Base-by-base conservation (phyloP, 2,329 filamentous ascomycete species). In the Plenodomus lindquistii region DNA sequence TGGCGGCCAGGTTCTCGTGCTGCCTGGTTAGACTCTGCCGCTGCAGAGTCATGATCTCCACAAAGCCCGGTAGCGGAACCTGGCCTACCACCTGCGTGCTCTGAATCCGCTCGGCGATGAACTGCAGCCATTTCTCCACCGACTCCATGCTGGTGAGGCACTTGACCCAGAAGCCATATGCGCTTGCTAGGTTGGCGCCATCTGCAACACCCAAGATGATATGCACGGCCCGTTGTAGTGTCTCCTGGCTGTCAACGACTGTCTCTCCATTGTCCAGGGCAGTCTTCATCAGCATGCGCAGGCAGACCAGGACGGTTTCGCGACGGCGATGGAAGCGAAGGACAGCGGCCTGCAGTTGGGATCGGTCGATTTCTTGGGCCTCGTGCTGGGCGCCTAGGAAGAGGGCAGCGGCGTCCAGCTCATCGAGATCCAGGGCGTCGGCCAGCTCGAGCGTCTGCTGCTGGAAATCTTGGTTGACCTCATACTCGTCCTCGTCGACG, bases 381-480 rank as follows among this genome's bases (percentile, higher is more conserved):
- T 92, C 86, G 31, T 85, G 81, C 66, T 89, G 83, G 16, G 89
- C 85, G 46, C 87, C 85, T 42, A 95, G 77, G 48, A 96, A 84
- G 41, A 94, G 82, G 58, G 82, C 81, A 9, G 91, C 89, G 16
- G 93, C 88, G 62, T 94, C 84, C 48, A 96, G 70, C 73, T 99
- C 95, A 73, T 99, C 92, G 43, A 99, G 79, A 63, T 96, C 86
- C 53, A 97, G 79, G 60, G 91, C 89, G 71, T 97, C 92, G 46
- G 93, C 89, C 31, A 99, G 79, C 62, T 90, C 84, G 24, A 96
- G 79, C 19, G 86, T 84, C 59, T 87, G 85, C 71, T 96, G 87
- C 66, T 93, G 85, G 73, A 99, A 97, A 54, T 91, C 86, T 46
- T 89, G 82, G 73, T 96, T 97, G 75, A 99, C 79, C 18, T 81